Percentiles rank a stretch among this genome's conserved stretches.
Evolutionary conservation across 1,139 yeast genomes (phyloP).

Genomic region (Lizanozyma gosingica): DNA sequence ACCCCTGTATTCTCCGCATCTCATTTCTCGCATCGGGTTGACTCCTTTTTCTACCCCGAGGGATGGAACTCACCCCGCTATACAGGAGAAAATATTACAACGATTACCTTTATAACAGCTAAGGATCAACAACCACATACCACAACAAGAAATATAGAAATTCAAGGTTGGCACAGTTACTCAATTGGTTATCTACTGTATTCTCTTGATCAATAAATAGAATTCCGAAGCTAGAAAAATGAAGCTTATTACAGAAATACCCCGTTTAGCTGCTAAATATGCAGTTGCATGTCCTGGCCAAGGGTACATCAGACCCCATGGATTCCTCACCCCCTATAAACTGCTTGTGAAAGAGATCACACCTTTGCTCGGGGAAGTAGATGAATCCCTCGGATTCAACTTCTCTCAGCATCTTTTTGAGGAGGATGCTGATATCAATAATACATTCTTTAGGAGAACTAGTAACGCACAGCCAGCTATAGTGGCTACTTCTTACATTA

Average conservation of each 20-base stretch:
- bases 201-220: no score
- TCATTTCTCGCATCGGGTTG: no score
- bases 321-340: not conserved
- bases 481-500: conserved; percentile 36
- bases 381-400: conserved; percentile 18
- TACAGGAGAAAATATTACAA: no score
- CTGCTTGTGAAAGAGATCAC: not conserved
- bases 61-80: no score
- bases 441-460: conserved; percentile 30
- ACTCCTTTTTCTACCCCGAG: no score
- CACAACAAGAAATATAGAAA: no score
- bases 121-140: no score
- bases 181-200: no score
- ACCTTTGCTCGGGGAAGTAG: conserved; percentile 9
- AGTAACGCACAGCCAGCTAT: conserved; percentile 58
- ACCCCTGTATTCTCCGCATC: no score
- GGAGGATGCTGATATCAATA: not conserved
- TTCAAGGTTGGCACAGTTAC: no score
- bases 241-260: not conserved
- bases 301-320: not conserved
- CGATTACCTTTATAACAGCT: no score
- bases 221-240: no score
- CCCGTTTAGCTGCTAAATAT: not conserved
- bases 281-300: conserved; percentile 1
- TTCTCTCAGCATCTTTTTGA: conserved; percentile 11